Percentiles rank a stretch among this genome's conserved stretches.
phyloP scores from a whole-genome alignment of 257 asterid species.

The Solanum sejunctum region DNA sequence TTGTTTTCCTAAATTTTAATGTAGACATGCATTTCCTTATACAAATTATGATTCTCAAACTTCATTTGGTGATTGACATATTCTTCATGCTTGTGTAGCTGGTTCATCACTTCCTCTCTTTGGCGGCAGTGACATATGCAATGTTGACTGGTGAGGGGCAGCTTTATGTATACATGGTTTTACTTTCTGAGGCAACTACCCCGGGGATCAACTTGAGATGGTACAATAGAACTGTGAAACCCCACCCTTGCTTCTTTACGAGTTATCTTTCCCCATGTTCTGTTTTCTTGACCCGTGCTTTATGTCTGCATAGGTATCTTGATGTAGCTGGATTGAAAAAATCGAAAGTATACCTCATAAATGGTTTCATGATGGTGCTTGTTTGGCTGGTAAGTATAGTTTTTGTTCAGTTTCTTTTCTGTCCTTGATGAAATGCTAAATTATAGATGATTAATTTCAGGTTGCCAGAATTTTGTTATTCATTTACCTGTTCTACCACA shows the following conservation, averaged over 20 bases:
- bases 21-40: neutral
- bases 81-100: conserved; percentile 29
- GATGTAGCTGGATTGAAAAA: conserved; percentile 70
- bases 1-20: neutral
- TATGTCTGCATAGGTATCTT: conserved; percentile 48
- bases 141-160: conserved; percentile 85
- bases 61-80: neutral
- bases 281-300: neutral
- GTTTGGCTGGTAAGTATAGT: conserved; percentile 53
- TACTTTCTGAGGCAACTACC: conserved; percentile 81
- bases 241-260: neutral
- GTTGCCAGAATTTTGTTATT: conserved; percentile 63
- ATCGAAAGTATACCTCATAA: conserved; percentile 40
- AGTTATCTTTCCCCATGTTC: neutral
- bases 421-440: neutral
- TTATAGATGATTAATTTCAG: conserved; percentile 19
- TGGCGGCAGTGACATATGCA: conserved; percentile 39
- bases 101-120: conserved; percentile 71
- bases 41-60: neutral
- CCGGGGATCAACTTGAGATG: conserved; percentile 83
- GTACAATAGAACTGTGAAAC: conserved; percentile 13
- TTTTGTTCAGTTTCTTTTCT: neutral
- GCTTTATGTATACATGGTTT: conserved; percentile 49
- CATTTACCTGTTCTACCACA: conserved; percentile 44
- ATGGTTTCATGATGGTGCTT: conserved; percentile 53